Conservation (phyloP, 805 yeast species). For the Clavispora carvajalis region DNA sequence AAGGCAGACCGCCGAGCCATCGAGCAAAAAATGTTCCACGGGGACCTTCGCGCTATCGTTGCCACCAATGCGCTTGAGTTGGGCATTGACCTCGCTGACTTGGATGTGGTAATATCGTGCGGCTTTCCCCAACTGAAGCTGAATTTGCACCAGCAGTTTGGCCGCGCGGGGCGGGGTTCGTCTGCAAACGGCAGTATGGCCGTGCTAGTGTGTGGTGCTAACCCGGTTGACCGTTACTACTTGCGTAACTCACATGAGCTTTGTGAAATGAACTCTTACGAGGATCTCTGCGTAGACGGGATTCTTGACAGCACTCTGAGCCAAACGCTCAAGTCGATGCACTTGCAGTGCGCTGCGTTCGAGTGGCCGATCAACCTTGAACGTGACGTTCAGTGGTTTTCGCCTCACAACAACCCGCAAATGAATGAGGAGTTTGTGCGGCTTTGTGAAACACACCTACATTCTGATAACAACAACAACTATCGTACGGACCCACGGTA, state of each 20-base stretch:
- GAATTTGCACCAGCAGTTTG: slow-evolving; percentile 91
- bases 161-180: slow-evolving; percentile 90
- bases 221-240: slow-evolving; percentile 84
- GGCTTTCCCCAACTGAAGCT: slow-evolving; percentile 89
- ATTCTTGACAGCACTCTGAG: slow-evolving; percentile 29
- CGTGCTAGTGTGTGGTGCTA: slow-evolving; percentile 72
- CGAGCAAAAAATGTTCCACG: slow-evolving; percentile 86
- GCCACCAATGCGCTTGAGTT: slow-evolving; percentile 95
- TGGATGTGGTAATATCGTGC: slow-evolving; percentile 87
- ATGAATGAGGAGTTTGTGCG: slow-evolving; percentile 17
- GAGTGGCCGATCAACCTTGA: slow-evolving; percentile 62
- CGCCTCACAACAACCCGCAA: slow-evolving; percentile 21
- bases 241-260: slow-evolving; percentile 63
- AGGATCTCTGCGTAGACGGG: slow-evolving; percentile 37
- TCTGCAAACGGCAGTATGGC: slow-evolving; percentile 71
- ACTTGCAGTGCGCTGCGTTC: slow-evolving; percentile 91
- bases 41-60: slow-evolving; percentile 76
- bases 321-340: slow-evolving; percentile 61
- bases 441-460: slow-evolving; percentile 35
- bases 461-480: slow-evolving; percentile 24
- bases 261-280: slow-evolving; percentile 34
- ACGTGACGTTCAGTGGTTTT: slow-evolving; percentile 56
- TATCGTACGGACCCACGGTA: slow-evolving; percentile 41
- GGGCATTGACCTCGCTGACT: slow-evolving; percentile 90
- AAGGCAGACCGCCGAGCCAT: slow-evolving; percentile 80